A percentile compares a stretch with the other conserved stretches of the same genome.
These are phyloP conservation scores for Amanita exitialis DNA, from an alignment of 768 basidiomycete genomes.

Conservation along the genomic window DNA sequence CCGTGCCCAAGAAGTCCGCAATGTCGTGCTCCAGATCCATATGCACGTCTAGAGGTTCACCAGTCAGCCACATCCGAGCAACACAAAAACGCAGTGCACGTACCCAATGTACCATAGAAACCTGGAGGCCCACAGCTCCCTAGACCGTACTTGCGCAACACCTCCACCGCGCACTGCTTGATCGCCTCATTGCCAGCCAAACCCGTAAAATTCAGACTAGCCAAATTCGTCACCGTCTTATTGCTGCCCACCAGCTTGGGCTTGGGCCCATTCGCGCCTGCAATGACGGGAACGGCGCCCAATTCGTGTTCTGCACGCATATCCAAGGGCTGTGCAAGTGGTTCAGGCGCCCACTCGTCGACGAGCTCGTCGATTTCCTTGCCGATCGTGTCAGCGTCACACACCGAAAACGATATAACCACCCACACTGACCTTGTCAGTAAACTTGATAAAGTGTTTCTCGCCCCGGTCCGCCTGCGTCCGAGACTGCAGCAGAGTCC, in stretches of 20 bases:
- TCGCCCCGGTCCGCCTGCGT: conserved; percentile 79
- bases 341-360: conserved; percentile 88
- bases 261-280: conserved; percentile 75
- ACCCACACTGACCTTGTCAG: conserved; percentile 60
- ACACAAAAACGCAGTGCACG: conserved; percentile 18
- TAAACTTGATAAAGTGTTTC: conserved; percentile 86
- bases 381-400: too few relatives aligned
- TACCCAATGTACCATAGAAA: conserved; percentile 94
- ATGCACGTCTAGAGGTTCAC: conserved; percentile 67
- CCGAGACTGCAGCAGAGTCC: conserved; percentile 83
- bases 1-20: conserved; percentile 83
- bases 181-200: conserved; percentile 82
- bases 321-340: conserved; percentile 56
- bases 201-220: conserved; percentile 87
- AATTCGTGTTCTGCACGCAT: conserved; percentile 58
- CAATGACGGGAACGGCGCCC: conserved; percentile 63
- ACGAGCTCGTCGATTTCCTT: conserved; percentile 98
- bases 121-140: conserved; percentile 95
- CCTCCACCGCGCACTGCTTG: conserved; percentile 78
- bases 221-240: conserved; percentile 76
- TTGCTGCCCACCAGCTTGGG: conserved; percentile 66
- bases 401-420: background rate
- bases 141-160: conserved; percentile 80
- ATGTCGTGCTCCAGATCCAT: conserved; percentile 82
- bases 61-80: background rate